phyloP scores from a whole-genome alignment of 495 filamentous ascomycete species.

The Penicillium parvum region DNA sequence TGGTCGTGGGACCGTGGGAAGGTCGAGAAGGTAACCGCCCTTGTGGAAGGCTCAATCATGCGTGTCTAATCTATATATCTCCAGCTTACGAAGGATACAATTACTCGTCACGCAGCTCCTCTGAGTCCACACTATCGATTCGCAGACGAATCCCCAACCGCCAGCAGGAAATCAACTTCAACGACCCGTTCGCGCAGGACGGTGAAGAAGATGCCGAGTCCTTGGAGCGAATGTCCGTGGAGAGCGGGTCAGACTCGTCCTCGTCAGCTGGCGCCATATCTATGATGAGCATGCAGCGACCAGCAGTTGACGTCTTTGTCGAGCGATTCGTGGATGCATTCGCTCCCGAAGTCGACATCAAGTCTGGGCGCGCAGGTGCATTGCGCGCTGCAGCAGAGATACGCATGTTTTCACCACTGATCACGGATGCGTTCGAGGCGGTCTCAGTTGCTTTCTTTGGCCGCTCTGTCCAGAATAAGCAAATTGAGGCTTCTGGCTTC shows the following conservation, averaged over 20 bases:
- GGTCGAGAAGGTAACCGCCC: conserved; percentile 24
- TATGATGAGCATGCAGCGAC: conserved; percentile 23
- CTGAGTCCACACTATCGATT: conserved; percentile 9
- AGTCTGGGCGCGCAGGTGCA: conserved; percentile 39
- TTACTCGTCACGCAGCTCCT: conserved; percentile 6
- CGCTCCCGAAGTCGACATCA: conserved; percentile 38
- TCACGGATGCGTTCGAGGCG: conserved; percentile 39
- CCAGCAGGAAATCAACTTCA: conserved; percentile 11
- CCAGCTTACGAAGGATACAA: conserved; percentile 20
- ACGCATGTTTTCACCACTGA: conserved; percentile 43
- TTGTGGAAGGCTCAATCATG: not conserved
- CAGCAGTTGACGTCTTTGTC: conserved; percentile 37
- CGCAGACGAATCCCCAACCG: conserved; percentile 2
- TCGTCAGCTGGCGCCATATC: conserved; percentile 22
- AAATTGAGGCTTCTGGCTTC: conserved; percentile 37
- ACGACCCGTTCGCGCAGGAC: conserved; percentile 4
- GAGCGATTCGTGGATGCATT: conserved; percentile 46
- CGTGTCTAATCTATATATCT: not conserved
- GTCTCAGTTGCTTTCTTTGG: conserved; percentile 44
- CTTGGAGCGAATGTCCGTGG: conserved; percentile 10
- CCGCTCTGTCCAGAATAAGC: conserved; percentile 33
- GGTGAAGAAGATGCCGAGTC: conserved; percentile 15
- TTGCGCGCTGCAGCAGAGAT: conserved; percentile 39
- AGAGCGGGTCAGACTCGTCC: conserved; percentile 22
- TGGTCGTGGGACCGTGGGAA: conserved; percentile 28